These are phyloP conservation scores for Stromatinia cepivora DNA, from an alignment of 2,329 filamentous ascomycete species.

Conservation along the genomic window DNA sequence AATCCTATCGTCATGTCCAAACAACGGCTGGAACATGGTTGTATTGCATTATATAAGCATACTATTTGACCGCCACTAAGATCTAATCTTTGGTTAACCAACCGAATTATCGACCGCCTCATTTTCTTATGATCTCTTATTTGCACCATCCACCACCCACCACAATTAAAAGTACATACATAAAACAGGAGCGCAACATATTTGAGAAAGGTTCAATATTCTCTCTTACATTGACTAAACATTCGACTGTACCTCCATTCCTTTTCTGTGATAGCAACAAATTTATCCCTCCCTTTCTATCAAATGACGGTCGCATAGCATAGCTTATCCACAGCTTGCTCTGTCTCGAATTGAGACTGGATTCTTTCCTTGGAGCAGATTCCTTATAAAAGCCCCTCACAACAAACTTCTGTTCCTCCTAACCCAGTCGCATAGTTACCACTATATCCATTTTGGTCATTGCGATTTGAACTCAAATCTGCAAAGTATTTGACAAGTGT, in stretches of 20 bases:
- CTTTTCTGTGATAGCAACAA: conserved; percentile 5
- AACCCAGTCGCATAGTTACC: conserved; percentile 22
- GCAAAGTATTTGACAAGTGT: conserved; percentile 33
- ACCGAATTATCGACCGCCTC: conserved; percentile 17
- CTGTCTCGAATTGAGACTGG: conserved; percentile 18
- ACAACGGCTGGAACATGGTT: conserved; percentile 15
- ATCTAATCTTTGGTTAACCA: background rate
- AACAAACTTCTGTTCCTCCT: conserved; percentile 14
- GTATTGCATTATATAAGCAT: conserved; percentile 8
- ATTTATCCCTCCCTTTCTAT: conserved; percentile 8
- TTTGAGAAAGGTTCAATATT: conserved; percentile 15
- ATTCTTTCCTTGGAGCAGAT: conserved; percentile 2
- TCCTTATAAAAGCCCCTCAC: background rate
- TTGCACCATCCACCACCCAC: background rate
- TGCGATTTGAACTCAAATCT: conserved; percentile 34
- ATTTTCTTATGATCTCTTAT: conserved; percentile 8
- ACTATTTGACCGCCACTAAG: conserved; percentile 15
- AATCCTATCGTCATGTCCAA: conserved; percentile 15
- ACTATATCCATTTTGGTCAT: conserved; percentile 30
- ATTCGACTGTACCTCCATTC: conserved; percentile 1
- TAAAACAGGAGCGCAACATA: conserved; percentile 8
- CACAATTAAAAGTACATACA: background rate
- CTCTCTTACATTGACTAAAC: background rate
- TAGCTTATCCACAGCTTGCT: conserved; percentile 18
- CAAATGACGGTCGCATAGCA: conserved; percentile 15